Evolutionary conservation across 352 stramenopile genomes (phyloP).

Genomic region (Pythium brachiatum): DNA sequence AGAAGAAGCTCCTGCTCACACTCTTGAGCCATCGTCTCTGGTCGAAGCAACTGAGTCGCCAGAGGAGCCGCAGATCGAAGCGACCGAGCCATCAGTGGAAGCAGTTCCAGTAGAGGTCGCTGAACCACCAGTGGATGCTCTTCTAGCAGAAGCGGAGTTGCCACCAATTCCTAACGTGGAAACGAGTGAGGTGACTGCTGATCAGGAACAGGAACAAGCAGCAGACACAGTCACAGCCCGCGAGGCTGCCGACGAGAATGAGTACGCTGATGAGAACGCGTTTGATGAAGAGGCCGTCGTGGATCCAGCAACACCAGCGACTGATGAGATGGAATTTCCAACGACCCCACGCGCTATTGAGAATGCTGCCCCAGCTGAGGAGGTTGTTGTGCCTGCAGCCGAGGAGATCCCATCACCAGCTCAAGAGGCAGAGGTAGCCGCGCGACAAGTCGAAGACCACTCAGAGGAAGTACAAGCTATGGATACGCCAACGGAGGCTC

Average conservation of each 20-base stretch:
- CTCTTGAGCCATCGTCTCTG: background rate
- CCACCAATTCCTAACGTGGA: background rate
- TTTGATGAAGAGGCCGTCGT: background rate
- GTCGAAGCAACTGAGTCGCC: background rate
- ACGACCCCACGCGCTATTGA: background rate
- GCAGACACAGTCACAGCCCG: background rate
- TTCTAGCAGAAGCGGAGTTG: background rate
- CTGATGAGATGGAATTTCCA: background rate
- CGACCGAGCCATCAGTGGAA: background rate
- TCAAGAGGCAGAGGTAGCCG: background rate
- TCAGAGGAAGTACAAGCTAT: too few species aligned
- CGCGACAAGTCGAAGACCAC: background rate
- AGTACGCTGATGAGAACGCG: background rate
- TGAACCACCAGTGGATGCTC: background rate
- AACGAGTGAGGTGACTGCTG: background rate
- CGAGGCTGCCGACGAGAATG: background rate
- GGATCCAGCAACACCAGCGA: background rate
- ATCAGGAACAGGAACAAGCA: background rate
- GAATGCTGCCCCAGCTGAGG: background rate
- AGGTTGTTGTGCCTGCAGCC: background rate
- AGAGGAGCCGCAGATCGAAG: background rate
- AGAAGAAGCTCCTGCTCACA: background rate
- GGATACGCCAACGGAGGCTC: too few species aligned
- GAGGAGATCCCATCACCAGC: background rate
- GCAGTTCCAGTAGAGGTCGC: background rate